phyloP scores from a whole-genome alignment of 75 land plant species.

The Sequoia sempervirens region DNA sequence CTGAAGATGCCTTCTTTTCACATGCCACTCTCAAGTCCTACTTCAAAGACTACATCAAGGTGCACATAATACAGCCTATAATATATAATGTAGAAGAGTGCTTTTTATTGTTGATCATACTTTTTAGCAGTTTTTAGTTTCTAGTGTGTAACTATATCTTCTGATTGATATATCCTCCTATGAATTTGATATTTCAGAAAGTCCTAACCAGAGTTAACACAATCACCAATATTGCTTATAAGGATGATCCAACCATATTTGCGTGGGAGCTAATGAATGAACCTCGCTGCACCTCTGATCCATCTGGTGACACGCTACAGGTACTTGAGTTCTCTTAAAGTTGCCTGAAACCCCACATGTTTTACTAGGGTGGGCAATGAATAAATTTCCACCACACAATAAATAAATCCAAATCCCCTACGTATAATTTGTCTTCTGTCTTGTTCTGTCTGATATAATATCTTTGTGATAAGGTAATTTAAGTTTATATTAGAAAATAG shows the following conservation, averaged over 20 bases:
- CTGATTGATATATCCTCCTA: neutral
- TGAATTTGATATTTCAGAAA: conserved; percentile 27
- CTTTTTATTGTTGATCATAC: neutral
- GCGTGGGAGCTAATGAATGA: conserved; percentile 97
- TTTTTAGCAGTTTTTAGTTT: neutral
- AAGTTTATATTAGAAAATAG: neutral
- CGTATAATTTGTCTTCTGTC: neutral
- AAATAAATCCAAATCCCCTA: neutral
- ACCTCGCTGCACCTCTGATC: conserved; percentile 67
- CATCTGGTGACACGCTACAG: conserved; percentile 70
- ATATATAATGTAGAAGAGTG: neutral
- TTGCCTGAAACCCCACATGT: neutral
- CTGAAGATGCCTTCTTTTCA: conserved; percentile 79
- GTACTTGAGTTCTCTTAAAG: conserved; percentile 19
- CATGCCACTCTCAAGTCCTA: conserved; percentile 54
- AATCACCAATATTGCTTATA: conserved; percentile 64
- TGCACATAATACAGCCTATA: neutral
- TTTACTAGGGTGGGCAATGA: neutral
- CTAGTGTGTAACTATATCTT: neutral
- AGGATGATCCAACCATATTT: conserved; percentile 90
- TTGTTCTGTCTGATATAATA: neutral
- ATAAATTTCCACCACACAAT: neutral
- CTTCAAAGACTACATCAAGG: conserved; percentile 75
- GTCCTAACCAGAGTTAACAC: conserved; percentile 77
- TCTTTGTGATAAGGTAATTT: neutral